Percentiles rank a stretch among this genome's conserved stretches.
These are phyloP conservation scores for Cordyceps sp. DNA, from an alignment of 2,329 filamentous ascomycete species.

Conservation along the genomic window DNA sequence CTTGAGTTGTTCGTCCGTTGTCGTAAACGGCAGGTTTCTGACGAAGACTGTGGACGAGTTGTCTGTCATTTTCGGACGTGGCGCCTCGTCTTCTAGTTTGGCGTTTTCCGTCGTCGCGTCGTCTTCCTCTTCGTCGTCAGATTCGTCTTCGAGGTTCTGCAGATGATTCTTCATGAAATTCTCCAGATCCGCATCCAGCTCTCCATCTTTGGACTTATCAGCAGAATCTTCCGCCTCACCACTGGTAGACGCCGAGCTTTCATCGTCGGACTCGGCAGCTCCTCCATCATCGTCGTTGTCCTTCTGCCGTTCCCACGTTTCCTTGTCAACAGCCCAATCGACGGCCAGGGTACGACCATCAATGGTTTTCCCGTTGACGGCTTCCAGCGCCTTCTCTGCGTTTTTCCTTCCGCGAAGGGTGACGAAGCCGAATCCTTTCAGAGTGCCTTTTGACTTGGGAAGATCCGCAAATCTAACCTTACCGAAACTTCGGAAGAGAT, in stretches of 20 bases:
- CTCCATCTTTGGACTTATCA: constrained; percentile 22
- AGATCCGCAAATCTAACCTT: constrained; percentile 81
- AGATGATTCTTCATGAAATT: constrained; percentile 43
- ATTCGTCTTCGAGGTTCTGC: constrained; percentile 35
- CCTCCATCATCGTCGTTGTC: constrained; percentile 17
- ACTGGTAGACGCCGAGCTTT: constrained; percentile 12
- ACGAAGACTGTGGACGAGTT: constrained; percentile 75
- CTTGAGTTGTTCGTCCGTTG: constrained; percentile 66
- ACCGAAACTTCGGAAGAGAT: constrained; percentile 73
- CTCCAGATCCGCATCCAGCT: constrained; percentile 26
- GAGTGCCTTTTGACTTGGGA: constrained; percentile 58
- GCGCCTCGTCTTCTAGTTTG: constrained; percentile 19
- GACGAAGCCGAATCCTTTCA: constrained; percentile 86
- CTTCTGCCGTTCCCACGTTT: constrained; percentile 58
- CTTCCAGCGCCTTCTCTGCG: constrained; percentile 72
- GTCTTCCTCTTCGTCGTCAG: constrained; percentile 25
- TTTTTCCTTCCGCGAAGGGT: constrained; percentile 78
- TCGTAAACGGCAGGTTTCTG: constrained; percentile 83
- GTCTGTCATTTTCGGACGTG: constrained; percentile 28
- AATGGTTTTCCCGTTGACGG: constrained; percentile 76
- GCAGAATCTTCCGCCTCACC: constrained; percentile 12
- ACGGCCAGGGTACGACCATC: constrained; percentile 82
- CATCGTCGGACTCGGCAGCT: constrained; percentile 13
- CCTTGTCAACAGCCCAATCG: constrained; percentile 92
- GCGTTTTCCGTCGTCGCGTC: constrained; percentile 22